Evolutionary conservation across 2,329 filamentous ascomycete species (phyloP), one percentile per base, ranked within the genome.

Genomic region (Arthrinium phaeospermum): DNA sequence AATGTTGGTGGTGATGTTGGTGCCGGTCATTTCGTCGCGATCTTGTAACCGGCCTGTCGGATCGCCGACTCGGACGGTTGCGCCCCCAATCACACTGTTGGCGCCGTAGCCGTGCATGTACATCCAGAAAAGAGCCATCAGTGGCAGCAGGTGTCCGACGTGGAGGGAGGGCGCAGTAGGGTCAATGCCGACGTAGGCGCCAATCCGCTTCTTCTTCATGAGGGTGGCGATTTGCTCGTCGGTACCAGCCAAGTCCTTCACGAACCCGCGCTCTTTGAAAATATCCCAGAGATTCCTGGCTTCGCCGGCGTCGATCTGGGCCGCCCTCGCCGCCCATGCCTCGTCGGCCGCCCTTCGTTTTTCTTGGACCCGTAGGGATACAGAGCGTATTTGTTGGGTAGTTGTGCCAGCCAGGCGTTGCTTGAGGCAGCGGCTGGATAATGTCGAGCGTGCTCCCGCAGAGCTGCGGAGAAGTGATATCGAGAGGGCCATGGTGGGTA

Each of bases 51-150:
- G 89, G 74, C 88, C 94, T 3, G 91, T 94, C 0, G 94, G 94
- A 77, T 96, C 94, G 68, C 94, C 94, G 69, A 96, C 90, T 77
- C 91, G 91, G 53, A 91, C 92, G 4, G 94, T 97, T 19, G 92
- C 91, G 76, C 92, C 92, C 67, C 93, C 93, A 72, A 95, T 80
- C 71, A 96, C 84, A 51, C 89, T 91, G 69, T 93, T 85, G 37
- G 91, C 87, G 45, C 89, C 85, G 80, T 92, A 91, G 34, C 94
- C 94, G 79, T 95, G 86, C 75, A 95, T 85, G 83, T 94, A 94
- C 85, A 95, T 89, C 92, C 93, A 96, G 83, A 94, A 95, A 34
- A 96, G 85, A 22, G 93, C 90, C 94, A 96, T 96, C 71, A 96
- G 86, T 30, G 94, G 92, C 19, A 96, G 85, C 7, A 97, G 86